Evolutionary conservation across 2,329 filamentous ascomycete species (phyloP).

Genomic region (Claviceps sp.): DNA sequence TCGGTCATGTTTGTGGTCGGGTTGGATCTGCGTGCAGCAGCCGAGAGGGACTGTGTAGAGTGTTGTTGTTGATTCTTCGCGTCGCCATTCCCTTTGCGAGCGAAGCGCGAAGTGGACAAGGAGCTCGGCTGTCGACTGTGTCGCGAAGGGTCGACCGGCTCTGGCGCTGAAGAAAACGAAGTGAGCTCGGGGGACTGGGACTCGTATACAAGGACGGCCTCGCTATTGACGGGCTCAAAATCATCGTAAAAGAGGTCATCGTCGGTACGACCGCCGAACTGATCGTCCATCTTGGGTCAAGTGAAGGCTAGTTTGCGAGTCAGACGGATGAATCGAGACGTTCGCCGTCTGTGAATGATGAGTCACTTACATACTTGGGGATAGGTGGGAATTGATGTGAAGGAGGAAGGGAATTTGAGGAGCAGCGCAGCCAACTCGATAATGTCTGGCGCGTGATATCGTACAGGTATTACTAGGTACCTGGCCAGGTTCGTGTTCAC

Average conservation of each 20-base stretch:
- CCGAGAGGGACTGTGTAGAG: constrained; percentile 6
- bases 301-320: background rate
- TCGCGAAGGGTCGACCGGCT: constrained; percentile 7
- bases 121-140: constrained; percentile 2
- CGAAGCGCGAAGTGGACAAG: constrained; percentile 7
- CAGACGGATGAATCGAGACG: background rate
- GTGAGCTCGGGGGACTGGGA: constrained; percentile 6
- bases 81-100: constrained; percentile 8
- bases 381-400: background rate
- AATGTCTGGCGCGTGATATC: background rate
- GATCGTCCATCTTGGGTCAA: constrained; percentile 37
- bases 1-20: background rate
- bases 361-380: too few species aligned
- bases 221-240: constrained; percentile 39
- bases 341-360: too few species aligned
- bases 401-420: background rate
- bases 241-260: constrained; percentile 51
- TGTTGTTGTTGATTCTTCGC: constrained; percentile 1
- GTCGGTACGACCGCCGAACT: constrained; percentile 47
- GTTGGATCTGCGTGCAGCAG: background rate
- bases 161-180: constrained; percentile 4
- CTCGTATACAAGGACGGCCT: constrained; percentile 16
- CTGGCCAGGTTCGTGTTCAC: too few species aligned
- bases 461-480: too few species aligned
- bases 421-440: background rate